phyloP scores from a whole-genome alignment of 2,329 filamentous ascomycete species.

The Rhynchosporium agropyri region DNA sequence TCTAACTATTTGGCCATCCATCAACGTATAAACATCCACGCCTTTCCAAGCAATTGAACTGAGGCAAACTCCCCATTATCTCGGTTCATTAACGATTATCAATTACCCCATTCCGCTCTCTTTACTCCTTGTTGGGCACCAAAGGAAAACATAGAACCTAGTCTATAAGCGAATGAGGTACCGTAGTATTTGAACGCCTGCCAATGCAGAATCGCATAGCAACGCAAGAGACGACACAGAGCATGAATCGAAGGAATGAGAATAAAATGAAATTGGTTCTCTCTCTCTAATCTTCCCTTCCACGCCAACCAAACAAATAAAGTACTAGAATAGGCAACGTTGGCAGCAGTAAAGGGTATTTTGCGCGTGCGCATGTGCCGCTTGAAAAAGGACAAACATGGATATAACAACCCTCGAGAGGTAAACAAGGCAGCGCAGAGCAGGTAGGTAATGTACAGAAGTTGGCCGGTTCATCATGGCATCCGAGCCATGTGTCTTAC shows the following conservation, averaged over 20 bases:
- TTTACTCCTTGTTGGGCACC: conserved; percentile 10
- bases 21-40: conserved; percentile 13
- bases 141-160: conserved; percentile 12
- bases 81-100: conserved; percentile 31
- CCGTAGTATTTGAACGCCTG: conserved; percentile 30
- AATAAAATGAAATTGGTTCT: conserved; percentile 9
- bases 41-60: conserved; percentile 10
- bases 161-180: conserved; percentile 30
- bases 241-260: background rate
- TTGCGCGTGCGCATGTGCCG: conserved; percentile 27
- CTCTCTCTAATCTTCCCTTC: background rate
- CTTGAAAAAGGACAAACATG: conserved; percentile 7
- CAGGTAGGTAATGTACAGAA: conserved; percentile 31
- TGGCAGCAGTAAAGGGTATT: conserved; percentile 33
- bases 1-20: background rate
- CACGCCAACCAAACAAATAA: background rate
- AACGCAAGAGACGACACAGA: conserved; percentile 1
- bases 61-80: conserved; percentile 2
- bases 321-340: conserved; percentile 19
- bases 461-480: background rate
- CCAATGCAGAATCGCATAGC: conserved; percentile 13
- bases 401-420: conserved; percentile 24
- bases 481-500: conserved; percentile 1
- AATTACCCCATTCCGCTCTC: conserved; percentile 32
- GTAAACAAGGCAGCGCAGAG: conserved; percentile 12